A percentile compares a stretch with the other conserved stretches of the same genome.
These are phyloP conservation scores for Jimgerdemannia flammicorona DNA, from an alignment of 192 early-diverging fungal genomes.

Conservation along the genomic window DNA sequence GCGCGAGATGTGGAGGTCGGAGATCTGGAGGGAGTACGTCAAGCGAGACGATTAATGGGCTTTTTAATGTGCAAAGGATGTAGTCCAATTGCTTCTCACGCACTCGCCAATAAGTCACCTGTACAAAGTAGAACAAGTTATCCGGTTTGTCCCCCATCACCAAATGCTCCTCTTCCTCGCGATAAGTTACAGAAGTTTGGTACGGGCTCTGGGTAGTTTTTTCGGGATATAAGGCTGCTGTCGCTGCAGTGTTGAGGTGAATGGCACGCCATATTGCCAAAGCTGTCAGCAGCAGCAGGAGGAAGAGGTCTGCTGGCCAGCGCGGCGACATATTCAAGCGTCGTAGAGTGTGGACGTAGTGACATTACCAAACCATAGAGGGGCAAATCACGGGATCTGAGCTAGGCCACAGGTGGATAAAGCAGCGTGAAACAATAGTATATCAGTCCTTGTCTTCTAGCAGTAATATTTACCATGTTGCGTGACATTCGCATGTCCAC, in stretches of 20 bases:
- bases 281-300: not conserved
- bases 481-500: too few relatives aligned
- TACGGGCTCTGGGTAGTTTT: not conserved
- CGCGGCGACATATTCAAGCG: not conserved
- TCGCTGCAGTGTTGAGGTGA: not conserved
- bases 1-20: slow-evolving; percentile 85
- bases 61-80: not conserved
- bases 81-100: not conserved
- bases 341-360: too few relatives aligned
- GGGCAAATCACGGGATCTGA: too few relatives aligned
- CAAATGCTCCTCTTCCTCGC: not conserved
- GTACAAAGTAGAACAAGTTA: slow-evolving; percentile 66
- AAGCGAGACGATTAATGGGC: not conserved
- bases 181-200: not conserved
- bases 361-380: too few relatives aligned
- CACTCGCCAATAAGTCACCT: slow-evolving; percentile 30
- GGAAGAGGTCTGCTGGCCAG: not conserved
- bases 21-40: slow-evolving; percentile 45
- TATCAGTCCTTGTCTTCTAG: too few relatives aligned
- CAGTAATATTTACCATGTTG: too few relatives aligned
- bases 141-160: slow-evolving; percentile 51
- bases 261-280: not conserved
- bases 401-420: too few relatives aligned
- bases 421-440: too few relatives aligned
- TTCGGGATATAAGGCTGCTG: not conserved